Evolutionary conservation across 768 basidiomycete genomes (phyloP).

Genomic region (Tricholoma hemisulphureum): DNA sequence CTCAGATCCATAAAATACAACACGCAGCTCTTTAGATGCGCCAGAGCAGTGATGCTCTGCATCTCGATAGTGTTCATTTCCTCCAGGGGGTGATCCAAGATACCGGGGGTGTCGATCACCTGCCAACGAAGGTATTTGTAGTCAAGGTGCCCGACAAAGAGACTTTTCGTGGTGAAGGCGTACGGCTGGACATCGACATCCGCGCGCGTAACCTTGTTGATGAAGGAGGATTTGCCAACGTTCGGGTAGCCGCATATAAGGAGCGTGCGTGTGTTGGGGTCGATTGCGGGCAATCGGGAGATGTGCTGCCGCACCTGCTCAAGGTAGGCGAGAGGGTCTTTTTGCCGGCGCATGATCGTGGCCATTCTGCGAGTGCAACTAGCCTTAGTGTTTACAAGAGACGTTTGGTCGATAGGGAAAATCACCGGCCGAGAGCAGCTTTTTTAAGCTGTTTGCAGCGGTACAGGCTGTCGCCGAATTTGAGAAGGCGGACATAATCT

Average conservation of each 20-base stretch:
- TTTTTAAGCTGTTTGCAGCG: constrained; percentile 98
- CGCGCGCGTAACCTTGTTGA: constrained; percentile 99
- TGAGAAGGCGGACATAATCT: constrained; percentile 94
- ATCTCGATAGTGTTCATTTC: constrained; percentile 99
- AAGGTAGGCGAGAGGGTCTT: constrained; percentile 96
- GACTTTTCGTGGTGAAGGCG: constrained; percentile 98
- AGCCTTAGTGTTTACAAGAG: constrained; percentile 1
- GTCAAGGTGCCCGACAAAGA: constrained; percentile 98
- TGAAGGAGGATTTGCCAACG: constrained; percentile 98
- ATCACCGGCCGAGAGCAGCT: constrained; percentile 94
- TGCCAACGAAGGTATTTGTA: constrained; percentile 99
- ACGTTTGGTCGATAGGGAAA: constrained; percentile 16
- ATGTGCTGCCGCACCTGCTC: constrained; percentile 99
- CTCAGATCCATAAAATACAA: constrained; percentile 99
- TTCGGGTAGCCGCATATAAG: constrained; percentile 99
- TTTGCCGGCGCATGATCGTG: constrained; percentile 97
- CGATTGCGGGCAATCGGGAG: constrained; percentile 95
- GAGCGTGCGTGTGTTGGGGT: constrained; percentile 96
- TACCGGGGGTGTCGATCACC: constrained; percentile 98
- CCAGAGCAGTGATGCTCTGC: constrained; percentile 98
- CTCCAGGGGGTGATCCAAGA: constrained; percentile 96
- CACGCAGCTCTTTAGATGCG: constrained; percentile 90
- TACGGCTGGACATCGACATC: constrained; percentile 99
- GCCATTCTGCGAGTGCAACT: constrained; percentile 73
- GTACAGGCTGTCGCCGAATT: constrained; percentile 97